These are phyloP conservation scores for Hypoxylon lenormandii DNA, from an alignment of 495 filamentous ascomycete genomes.

Conservation along the genomic window DNA sequence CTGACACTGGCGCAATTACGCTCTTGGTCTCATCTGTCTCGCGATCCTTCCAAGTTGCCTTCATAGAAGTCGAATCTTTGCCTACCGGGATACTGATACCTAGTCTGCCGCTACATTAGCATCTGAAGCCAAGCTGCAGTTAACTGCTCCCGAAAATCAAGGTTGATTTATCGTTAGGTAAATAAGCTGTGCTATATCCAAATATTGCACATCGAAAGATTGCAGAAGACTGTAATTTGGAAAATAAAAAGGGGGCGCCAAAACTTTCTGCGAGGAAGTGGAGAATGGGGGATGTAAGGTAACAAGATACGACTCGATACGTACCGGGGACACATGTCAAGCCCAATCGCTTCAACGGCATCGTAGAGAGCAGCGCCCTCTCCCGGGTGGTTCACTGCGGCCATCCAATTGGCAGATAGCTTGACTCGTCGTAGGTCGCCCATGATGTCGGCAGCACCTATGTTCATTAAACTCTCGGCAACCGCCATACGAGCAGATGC, in stretches of 20 bases:
- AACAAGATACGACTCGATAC: conserved; percentile 57
- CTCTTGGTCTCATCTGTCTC: conserved; percentile 76
- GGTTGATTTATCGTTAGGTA: too few relatives aligned
- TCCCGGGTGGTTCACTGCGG: conserved; percentile 89
- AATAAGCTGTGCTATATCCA: too few relatives aligned
- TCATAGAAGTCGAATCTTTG: conserved; percentile 99
- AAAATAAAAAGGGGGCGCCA: not conserved
- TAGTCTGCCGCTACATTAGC: conserved; percentile 60
- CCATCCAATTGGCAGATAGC: conserved; percentile 99
- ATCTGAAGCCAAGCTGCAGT: not conserved
- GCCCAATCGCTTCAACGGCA: conserved; percentile 89
- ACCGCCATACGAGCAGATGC: conserved; percentile 98
- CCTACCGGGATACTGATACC: conserved; percentile 94
- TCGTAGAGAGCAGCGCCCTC: conserved; percentile 95
- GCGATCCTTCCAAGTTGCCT: conserved; percentile 90
- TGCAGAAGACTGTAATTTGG: too few relatives aligned
- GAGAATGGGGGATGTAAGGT: not conserved
- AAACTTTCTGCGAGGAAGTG: not conserved
- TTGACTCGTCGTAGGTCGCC: conserved; percentile 81
- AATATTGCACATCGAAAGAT: too few relatives aligned
- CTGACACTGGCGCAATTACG: conserved; percentile 89
- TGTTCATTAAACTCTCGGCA: conserved; percentile 90
- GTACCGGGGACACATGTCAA: conserved; percentile 82
- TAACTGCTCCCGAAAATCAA: too few relatives aligned
- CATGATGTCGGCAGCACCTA: conserved; percentile 85